Evolutionary conservation across 169 alveolate species (phyloP).

Genomic region (Plasmodium chabaudi): DNA sequence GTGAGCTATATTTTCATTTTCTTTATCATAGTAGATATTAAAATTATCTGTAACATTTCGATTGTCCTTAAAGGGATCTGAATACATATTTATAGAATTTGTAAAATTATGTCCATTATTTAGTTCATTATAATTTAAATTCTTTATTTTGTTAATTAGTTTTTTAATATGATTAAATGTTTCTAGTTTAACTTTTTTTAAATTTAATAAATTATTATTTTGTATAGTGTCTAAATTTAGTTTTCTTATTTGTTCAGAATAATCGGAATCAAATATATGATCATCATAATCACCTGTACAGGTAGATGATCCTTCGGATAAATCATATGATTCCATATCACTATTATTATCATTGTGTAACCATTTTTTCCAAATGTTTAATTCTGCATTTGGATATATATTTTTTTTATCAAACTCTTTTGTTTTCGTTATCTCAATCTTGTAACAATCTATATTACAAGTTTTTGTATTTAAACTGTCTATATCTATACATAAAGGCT

Average conservation of each 20-base stretch:
- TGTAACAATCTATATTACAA: not conserved
- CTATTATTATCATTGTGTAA: not conserved
- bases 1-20: too few relatives aligned
- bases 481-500: conserved; percentile 22
- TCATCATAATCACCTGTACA: not conserved
- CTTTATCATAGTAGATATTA: too few relatives aligned
- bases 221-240: not conserved
- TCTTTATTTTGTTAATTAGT: conserved; percentile 20
- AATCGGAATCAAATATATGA: conserved; percentile 17
- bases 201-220: conserved; percentile 28
- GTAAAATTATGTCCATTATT: not conserved
- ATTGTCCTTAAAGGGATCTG: too few relatives aligned
- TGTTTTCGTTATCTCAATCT: not conserved
- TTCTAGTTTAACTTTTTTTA: conserved; percentile 43
- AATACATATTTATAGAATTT: too few relatives aligned
- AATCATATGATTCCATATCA: not conserved
- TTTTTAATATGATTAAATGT: conserved; percentile 62
- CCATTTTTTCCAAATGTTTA: not conserved
- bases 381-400: conserved; percentile 30
- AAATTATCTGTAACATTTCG: too few relatives aligned
- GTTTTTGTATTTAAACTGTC: conserved; percentile 2
- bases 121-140: conserved; percentile 1
- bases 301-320: not conserved
- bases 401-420: conserved; percentile 35
- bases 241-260: conserved; percentile 3